Evolutionary conservation across 176 grass and related monocot species (phyloP), one percentile per base, ranked within the genome.

Genomic region (Oryza officinalis): DNA sequence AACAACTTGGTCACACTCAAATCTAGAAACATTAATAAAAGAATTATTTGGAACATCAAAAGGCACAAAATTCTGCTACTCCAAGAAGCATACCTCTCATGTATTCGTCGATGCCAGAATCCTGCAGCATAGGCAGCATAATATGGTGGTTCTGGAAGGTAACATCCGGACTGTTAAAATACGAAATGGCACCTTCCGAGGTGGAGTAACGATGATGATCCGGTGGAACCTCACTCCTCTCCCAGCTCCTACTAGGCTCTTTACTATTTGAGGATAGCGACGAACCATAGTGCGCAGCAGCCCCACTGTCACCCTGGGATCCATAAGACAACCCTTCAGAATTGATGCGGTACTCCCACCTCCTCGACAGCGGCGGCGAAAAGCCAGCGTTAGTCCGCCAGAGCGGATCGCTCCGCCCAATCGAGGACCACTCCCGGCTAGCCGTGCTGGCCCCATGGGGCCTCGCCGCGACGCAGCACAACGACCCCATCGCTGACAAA

Each of bases 381-480:
- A 86, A 94, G 47, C 87, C 92, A 14, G 91, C 78, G 28, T 88
- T 94, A 27, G 79, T 69, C 71, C 79, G 82, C 94, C 87, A 90
- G 41, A 81, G 86, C 0, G 86, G 89, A 8, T 94, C 92, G 46
- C 54, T 90, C 14, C 44, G 76, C 17, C 88, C 72, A 74, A 91
- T 81, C 26, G 85, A 86, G 47, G 94, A 93, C 91, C 94, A 97
- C 40, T 97, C 94, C 4, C 76, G 75, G 68, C 76, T 97, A 2
- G 91, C 79, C 43, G 87, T 87, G 74, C 76, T 84, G 18, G 89
- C 72, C 27, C 87, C 89, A 72, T 97, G 94, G 31, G 91, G 87
- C 72, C 91, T 86, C 1, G 89, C 89, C 1, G 89, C 94, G 67
- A 97, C 94, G n/a, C 91, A 97, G 65, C 94, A 97, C 72, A 97